phyloP scores from a whole-genome alignment of 148 eudicot genomes.

The Polygonum aviculare region DNA sequence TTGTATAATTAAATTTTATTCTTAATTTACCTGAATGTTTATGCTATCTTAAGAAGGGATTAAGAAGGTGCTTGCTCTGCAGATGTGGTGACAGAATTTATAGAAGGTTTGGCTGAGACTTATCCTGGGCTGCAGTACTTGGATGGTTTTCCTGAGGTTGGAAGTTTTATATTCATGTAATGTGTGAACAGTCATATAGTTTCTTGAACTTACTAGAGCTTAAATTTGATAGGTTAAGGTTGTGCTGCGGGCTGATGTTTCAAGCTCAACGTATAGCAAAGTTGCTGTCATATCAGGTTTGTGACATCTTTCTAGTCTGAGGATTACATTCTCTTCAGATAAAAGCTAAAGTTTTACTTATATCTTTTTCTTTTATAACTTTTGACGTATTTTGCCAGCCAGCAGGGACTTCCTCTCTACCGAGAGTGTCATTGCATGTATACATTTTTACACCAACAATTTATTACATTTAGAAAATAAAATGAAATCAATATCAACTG shows the following conservation, averaged over 20 bases:
- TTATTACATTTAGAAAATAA: not conserved
- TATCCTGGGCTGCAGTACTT: slow-evolving; percentile 89
- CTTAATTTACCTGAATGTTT: not conserved
- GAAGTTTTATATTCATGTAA: not conserved
- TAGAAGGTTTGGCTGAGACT: slow-evolving; percentile 91
- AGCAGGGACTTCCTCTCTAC: not conserved
- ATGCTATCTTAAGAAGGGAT: slow-evolving; percentile 8
- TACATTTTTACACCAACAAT: not conserved
- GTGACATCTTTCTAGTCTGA: not conserved
- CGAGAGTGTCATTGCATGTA: not conserved
- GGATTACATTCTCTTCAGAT: not conserved
- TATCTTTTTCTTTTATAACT: not conserved
- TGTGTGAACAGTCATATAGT: not conserved
- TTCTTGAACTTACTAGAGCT: not conserved
- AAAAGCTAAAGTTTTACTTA: not conserved
- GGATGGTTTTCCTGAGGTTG: slow-evolving; percentile 98
- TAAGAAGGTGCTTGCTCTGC: slow-evolving; percentile 15
- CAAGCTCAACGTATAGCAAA: slow-evolving; percentile 56
- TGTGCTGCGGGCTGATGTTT: slow-evolving; percentile 89
- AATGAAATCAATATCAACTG: not conserved
- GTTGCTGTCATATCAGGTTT: slow-evolving; percentile 92
- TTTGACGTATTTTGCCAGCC: not conserved
- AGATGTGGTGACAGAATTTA: slow-evolving; percentile 95
- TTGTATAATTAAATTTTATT: not conserved
- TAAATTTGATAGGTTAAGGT: slow-evolving; percentile 63